Evolutionary conservation across 1,284 basidiomycete species (phyloP), one percentile per base, ranked within the genome.

Genomic region (Malassezia cuniculi): DNA sequence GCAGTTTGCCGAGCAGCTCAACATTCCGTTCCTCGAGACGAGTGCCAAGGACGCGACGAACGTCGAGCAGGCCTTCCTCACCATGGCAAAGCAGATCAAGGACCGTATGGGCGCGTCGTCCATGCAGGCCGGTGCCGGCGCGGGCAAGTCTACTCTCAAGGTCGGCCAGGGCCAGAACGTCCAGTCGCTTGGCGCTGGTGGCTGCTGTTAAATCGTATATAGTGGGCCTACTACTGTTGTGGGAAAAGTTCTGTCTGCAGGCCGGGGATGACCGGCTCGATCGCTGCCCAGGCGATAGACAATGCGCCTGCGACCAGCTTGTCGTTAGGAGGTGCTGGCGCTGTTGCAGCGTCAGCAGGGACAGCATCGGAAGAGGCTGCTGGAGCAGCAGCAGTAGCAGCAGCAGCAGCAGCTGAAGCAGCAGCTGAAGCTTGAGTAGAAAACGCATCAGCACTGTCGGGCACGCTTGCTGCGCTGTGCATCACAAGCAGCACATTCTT

Each of bases 401-500:
- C n/a, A n/a, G n/a, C n/a, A n/a, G n/a, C n/a, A n/a, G n/a, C n/a
- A n/a, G n/a, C n/a, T n/a, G n/a, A n/a, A n/a, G n/a, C n/a, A n/a
- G n/a, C n/a, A n/a, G n/a, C n/a, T n/a, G n/a, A n/a, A n/a, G n/a
- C n/a, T n/a, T n/a, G n/a, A n/a, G n/a, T n/a, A n/a, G n/a, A n/a
- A n/a, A n/a, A n/a, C n/a, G n/a, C n/a, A n/a, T n/a, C n/a, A n/a
- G n/a, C n/a, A n/a, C n/a, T n/a, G n/a, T n/a, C n/a, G n/a, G n/a
- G n/a, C n/a, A n/a, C n/a, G n/a, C n/a, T n/a, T 4, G 76, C 75
- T 0, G 80, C 80, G 1, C 85, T 82, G 60, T 89, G 80, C 86
- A 97, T 90, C 30, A 97, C 93, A 35, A 97, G 75, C 17, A 97
- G 70, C 22, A 94, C 83, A 66, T 97, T 97, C 71, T 97, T 97